Base-by-base conservation (phyloP, 805 yeast species). In the Pichia nakasei region DNA sequence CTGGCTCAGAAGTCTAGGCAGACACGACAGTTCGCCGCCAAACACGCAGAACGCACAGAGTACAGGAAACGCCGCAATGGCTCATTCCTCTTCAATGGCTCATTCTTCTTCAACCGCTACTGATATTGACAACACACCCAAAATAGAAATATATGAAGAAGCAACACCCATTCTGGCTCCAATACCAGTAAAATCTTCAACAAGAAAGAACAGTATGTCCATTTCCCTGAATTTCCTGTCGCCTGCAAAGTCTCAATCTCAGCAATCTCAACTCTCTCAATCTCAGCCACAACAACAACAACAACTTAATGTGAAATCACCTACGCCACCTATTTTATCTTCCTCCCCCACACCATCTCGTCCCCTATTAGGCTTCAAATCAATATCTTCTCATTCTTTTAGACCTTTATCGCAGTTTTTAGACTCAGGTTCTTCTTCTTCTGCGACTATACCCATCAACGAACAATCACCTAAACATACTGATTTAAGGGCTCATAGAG, bases 321-420 rank as follows among this genome's bases (percentile, higher is more conserved):
- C 32, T 13, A 24, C 27, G 11, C 27, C 27, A 24, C 32, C 35
- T 9, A 17, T n/a, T 9, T 36, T 45, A 20, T 46, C 56, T 3
- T 37, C 58, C 59, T 66, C 54, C 50, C 61, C 54, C 3, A 35
- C 56, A 47, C 56, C 59, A 13, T 47, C 58, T 34, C 65, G 79
- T 42, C 80, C 79, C 1, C 59, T 72, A 17, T 52, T 75, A 32
- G 68, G 73, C 40, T 75, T 70, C 50, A 73, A 74, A 53, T 67
- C 76, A 18, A 59, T 77, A 32, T 73, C 78, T 20, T 65, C 76
- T 15, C 73, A 71, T 52, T 65, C 73, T 8, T 67, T 58, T 35
- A 47, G 60, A 37, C 70, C 61, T 51, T 61, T 42, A 46, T 61
- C 57, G 44, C 53, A 52, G 9, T 56, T 52, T 37, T 37, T 63